Conservation (phyloP, 208 protist genomes). For the Leishmania martiniquensis region DNA sequence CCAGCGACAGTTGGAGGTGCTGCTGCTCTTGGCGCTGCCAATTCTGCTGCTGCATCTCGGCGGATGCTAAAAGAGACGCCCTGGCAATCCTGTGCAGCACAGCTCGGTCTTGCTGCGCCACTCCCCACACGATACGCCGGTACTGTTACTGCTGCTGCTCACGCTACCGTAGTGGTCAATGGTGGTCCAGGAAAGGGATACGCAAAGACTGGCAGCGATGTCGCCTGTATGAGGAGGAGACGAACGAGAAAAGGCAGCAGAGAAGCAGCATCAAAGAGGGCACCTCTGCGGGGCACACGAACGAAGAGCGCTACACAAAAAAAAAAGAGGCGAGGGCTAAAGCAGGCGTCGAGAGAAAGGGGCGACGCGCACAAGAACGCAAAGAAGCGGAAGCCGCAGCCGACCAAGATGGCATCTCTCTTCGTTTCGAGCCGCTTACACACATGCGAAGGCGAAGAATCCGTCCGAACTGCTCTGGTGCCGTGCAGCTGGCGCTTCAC, state of each 20-base stretch:
- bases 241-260: neutral
- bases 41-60: neutral
- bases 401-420: neutral
- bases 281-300: neutral
- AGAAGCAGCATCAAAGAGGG: neutral
- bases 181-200: neutral
- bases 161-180: neutral
- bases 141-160: neutral
- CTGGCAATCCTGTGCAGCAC: neutral
- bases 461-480: neutral
- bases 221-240: neutral
- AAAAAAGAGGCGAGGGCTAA: neutral
- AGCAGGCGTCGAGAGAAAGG: neutral
- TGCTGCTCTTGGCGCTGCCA: neutral
- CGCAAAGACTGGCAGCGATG: neutral
- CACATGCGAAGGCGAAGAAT: neutral
- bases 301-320: neutral
- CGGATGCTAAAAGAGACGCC: neutral
- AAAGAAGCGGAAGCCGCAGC: neutral
- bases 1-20: neutral
- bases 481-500: neutral
- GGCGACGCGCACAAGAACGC: neutral
- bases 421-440: neutral
- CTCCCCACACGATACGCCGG: neutral
- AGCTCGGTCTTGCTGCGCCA: neutral